Percentiles rank a stretch among this genome's conserved stretches.
phyloP scores from a whole-genome alignment of 2,329 filamentous ascomycete genomes.

The Neoscytalidium dimidiatum region DNA sequence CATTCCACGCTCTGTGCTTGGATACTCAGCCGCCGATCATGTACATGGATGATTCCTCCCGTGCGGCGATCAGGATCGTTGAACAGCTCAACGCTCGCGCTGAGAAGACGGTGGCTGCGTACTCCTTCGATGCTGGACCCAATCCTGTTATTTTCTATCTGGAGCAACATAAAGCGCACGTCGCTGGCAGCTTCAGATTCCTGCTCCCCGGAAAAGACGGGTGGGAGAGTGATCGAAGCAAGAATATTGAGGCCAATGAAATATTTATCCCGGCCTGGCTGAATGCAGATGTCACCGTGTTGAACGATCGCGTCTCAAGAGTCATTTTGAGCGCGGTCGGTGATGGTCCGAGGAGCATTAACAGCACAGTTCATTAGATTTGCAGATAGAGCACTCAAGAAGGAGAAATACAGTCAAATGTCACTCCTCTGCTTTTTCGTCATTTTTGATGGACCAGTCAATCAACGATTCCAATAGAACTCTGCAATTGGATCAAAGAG shows the following conservation, averaged over 20 bases:
- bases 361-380: too few species aligned
- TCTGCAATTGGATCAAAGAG: too few species aligned
- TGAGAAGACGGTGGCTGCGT: constrained; percentile 81
- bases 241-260: background rate
- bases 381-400: too few species aligned
- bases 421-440: too few species aligned
- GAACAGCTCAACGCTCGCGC: constrained; percentile 83
- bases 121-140: constrained; percentile 96
- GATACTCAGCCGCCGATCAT: constrained; percentile 98
- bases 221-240: constrained; percentile 63
- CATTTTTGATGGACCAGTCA: too few species aligned
- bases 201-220: constrained; percentile 66
- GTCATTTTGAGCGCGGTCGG: background rate
- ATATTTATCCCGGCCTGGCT: background rate
- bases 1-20: constrained; percentile 91
- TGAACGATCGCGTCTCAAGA: background rate
- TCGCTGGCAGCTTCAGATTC: constrained; percentile 77
- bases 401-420: too few species aligned
- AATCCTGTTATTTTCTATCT: constrained; percentile 97
- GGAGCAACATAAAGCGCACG: constrained; percentile 70
- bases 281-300: background rate
- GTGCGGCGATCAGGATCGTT: constrained; percentile 83
- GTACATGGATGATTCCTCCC: constrained; percentile 93
- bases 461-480: too few species aligned
- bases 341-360: background rate